Evolutionary conservation across 768 basidiomycete genomes (phyloP).

Genomic region (Suillus luteus): DNA sequence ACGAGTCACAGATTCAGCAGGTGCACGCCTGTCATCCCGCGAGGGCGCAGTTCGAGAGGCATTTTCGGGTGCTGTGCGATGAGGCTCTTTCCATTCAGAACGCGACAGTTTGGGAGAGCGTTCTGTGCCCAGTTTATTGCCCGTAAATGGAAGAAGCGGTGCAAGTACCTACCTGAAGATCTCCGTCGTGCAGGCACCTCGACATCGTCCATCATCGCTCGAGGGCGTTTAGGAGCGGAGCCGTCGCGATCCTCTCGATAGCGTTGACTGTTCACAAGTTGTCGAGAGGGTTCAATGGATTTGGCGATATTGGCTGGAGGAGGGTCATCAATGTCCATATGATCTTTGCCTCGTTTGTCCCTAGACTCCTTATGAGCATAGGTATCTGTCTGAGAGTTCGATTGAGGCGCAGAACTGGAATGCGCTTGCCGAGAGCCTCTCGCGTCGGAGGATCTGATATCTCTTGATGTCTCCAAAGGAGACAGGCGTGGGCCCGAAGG

Average conservation of each 20-base stretch:
- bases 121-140: neutral
- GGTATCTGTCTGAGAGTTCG: slow-evolving; percentile 14
- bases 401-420: slow-evolving; percentile 7
- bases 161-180: neutral
- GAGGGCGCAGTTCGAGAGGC: slow-evolving; percentile 19
- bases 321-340: slow-evolving; percentile 32
- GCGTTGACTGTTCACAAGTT: slow-evolving; percentile 20
- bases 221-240: slow-evolving; percentile 34
- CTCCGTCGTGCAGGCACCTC: slow-evolving; percentile 8
- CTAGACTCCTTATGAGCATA: slow-evolving; percentile 22
- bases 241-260: slow-evolving; percentile 25
- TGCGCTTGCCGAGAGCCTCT: slow-evolving; percentile 12
- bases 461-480: slow-evolving; percentile 8
- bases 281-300: slow-evolving; percentile 24
- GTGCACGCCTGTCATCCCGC: slow-evolving; percentile 21
- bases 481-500: slow-evolving; percentile 14
- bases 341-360: slow-evolving; percentile 22
- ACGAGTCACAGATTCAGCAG: slow-evolving; percentile 17
- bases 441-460: neutral
- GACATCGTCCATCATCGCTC: slow-evolving; percentile 37
- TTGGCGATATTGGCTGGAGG: slow-evolving; percentile 16
- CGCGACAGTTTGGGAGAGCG: neutral
- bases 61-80: slow-evolving; percentile 14
- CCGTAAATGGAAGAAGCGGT: neutral
- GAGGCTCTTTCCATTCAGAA: slow-evolving; percentile 4